Percentiles rank a stretch among this genome's conserved stretches.
phyloP scores from a whole-genome alignment of 257 asterid species.

The Catharanthus roseus region DNA sequence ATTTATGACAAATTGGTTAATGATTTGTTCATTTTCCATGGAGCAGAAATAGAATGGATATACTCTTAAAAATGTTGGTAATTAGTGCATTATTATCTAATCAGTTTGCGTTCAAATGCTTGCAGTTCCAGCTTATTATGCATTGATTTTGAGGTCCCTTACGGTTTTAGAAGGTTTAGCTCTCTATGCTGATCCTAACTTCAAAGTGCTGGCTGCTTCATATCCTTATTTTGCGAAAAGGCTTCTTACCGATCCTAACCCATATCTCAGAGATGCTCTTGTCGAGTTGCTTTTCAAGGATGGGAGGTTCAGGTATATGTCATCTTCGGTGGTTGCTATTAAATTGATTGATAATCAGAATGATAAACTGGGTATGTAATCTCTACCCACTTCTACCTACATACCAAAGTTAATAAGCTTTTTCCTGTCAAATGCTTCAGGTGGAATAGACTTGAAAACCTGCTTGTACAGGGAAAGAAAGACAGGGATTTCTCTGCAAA shows the following conservation, averaged over 20 bases:
- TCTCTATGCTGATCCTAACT: slow-evolving; percentile 91
- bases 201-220: slow-evolving; percentile 98
- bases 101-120: slow-evolving; percentile 22
- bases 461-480: slow-evolving; percentile 82
- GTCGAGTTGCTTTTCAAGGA: slow-evolving; percentile 98
- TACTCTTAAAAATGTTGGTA: background rate
- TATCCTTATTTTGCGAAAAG: slow-evolving; percentile 98
- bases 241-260: slow-evolving; percentile 97
- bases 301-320: slow-evolving; percentile 83
- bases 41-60: slow-evolving; percentile 3
- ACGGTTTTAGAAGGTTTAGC: slow-evolving; percentile 99
- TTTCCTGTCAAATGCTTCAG: slow-evolving; percentile 35
- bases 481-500: slow-evolving; percentile 89
- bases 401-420: slow-evolving; percentile 3
- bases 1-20: background rate
- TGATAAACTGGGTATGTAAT: background rate
- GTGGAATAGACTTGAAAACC: slow-evolving; percentile 98
- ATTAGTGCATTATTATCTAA: slow-evolving; percentile 18
- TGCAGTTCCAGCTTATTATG: slow-evolving; percentile 99
- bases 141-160: slow-evolving; percentile 96
- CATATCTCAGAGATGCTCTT: slow-evolving; percentile 98
- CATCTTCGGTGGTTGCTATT: slow-evolving; percentile 15
- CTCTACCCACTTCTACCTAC: background rate
- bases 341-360: slow-evolving; percentile 14
- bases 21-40: background rate